phyloP scores from a whole-genome alignment of 2,329 filamentous ascomycete genomes.

The Talaromyces sp. region DNA sequence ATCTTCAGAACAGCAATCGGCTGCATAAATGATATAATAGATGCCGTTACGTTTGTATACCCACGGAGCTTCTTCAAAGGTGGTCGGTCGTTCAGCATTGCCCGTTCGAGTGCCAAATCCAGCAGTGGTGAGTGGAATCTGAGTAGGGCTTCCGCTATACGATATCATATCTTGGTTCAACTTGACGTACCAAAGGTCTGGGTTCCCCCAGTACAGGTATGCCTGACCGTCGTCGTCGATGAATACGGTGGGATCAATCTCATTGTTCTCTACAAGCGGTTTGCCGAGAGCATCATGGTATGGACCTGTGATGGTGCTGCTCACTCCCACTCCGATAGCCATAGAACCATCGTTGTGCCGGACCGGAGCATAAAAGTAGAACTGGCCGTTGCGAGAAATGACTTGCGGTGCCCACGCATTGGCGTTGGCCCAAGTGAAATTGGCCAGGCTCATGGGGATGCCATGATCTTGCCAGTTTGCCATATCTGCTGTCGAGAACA shows the following conservation, averaged over 20 bases:
- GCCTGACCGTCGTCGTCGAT: background rate
- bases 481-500: background rate
- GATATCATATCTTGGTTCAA: constrained; percentile 1
- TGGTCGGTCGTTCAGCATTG: background rate
- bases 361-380: constrained; percentile 2
- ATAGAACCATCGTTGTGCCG: background rate
- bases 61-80: constrained; percentile 5
- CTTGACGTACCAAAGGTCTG: constrained; percentile 3
- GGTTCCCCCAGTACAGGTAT: constrained; percentile 4
- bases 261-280: background rate
- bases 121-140: constrained; percentile 7
- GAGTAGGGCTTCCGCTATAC: background rate
- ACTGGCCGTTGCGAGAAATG: background rate
- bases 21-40: background rate
- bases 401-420: constrained; percentile 2
- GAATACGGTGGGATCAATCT: constrained; percentile 1
- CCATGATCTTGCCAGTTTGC: constrained; percentile 7
- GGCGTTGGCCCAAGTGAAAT: constrained; percentile 1
- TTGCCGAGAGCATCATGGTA: background rate
- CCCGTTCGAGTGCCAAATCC: constrained; percentile 1
- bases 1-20: constrained; percentile 3
- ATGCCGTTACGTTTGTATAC: constrained; percentile 3
- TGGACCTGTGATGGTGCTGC: background rate
- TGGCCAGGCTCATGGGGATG: background rate
- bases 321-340: background rate